Base-by-base conservation (phyloP, 371 early-diverging fungal species). In the Mucor plumbeus region DNA sequence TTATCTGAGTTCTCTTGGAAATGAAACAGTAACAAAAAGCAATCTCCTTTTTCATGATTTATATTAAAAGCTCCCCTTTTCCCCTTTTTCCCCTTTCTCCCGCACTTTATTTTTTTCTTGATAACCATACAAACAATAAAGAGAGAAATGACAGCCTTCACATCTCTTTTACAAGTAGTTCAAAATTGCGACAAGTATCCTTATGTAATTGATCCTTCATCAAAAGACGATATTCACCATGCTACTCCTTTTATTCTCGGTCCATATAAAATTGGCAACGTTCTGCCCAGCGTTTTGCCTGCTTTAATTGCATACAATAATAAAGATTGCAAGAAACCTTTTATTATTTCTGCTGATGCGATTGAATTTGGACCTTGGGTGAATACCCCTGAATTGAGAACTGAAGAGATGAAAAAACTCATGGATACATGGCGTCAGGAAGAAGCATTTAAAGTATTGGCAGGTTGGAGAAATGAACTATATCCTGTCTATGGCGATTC, bases 401-500 rank as follows among this genome's bases (percentile, higher is more conserved):
- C 83, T 7, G 38, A 67, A 19, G 76, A 70, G 0, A 60, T 85
- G 41, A 77, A 78, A 61, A 34, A 19, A 9, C 62, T 85, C 11
- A 75, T 81, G 71, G 74, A 79, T 56, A 66, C 65, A 4, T 85
- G 86, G 86, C 72, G 82, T 15, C 59, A 64, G 5, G 56, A 76
- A 4, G 72, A 73, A 34, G 53, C 64, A 0, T 78, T 82, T 57
- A 41, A 47, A 17, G 75, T 73, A 1, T 67, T 83, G 50, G 63
- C 63, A 17, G 80, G 81, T 3, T 84, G 82, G 85, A 48, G 85
- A 47, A 67, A 82, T 58, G 97, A 97, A 72, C 79, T 91, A 7
- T 96, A 94, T 68, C 90, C 91, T 13, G 92, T 96, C 11, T 95
- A 90, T 67, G 87, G 86, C 0, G 77, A 74, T 54, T 17, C 62